Evolutionary conservation across 306 rosid species (phyloP).

Genomic region (Quercus bicolor): DNA sequence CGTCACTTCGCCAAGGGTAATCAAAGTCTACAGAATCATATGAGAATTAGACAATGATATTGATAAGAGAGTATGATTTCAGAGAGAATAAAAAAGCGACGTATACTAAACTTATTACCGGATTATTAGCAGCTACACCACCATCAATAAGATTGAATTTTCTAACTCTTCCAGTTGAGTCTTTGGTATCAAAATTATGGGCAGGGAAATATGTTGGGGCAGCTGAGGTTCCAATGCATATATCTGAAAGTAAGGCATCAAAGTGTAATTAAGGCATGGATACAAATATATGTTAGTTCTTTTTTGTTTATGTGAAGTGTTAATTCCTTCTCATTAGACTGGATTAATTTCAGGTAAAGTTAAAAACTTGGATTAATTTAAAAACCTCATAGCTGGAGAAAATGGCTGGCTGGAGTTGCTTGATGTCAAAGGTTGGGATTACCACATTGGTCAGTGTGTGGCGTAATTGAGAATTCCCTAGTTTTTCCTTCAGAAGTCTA

Average conservation of each 20-base stretch:
- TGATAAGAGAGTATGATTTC: not conserved
- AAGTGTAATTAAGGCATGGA: not conserved
- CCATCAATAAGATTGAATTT: not conserved
- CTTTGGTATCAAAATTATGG: not conserved
- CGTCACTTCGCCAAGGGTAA: too few relatives aligned
- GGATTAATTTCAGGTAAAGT: too few relatives aligned
- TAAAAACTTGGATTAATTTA: too few relatives aligned
- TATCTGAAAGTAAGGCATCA: conserved; percentile 39
- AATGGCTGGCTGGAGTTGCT: conserved; percentile 36
- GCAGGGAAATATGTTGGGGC: conserved; percentile 42
- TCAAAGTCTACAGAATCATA: not conserved
- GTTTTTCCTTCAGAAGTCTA: conserved; percentile 23
- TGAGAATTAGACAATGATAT: not conserved
- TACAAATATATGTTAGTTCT: not conserved
- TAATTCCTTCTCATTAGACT: too few relatives aligned
- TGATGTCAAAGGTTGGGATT: conserved; percentile 44
- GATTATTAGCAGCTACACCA: not conserved
- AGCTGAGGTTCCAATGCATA: conserved; percentile 50
- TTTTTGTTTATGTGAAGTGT: too few relatives aligned
- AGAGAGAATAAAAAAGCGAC: too few relatives aligned
- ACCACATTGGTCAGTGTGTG: conserved; percentile 42
- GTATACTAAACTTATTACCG: not conserved
- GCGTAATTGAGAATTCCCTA: conserved; percentile 22
- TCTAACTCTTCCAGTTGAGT: not conserved
- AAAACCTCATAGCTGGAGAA: conserved; percentile 43